Conservation (phyloP, 2,329 filamentous ascomycete species). For the Golovinomyces cichoracearum region DNA sequence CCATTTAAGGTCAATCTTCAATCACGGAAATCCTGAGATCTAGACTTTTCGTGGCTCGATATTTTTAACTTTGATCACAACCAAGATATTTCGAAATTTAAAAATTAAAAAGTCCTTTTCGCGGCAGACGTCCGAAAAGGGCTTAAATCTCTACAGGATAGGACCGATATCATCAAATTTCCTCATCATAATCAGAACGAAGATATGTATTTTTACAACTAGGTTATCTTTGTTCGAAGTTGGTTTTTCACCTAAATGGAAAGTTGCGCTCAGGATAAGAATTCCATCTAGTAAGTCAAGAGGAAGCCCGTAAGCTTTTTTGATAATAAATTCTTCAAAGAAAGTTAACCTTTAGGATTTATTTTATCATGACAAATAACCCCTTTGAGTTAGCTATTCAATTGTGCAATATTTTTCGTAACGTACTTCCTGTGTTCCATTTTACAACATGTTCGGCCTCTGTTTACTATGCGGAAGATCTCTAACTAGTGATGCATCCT, state of each 20-base stretch:
- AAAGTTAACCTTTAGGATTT: too few relatives aligned
- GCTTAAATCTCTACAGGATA: too few relatives aligned
- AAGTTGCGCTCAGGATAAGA: too few relatives aligned
- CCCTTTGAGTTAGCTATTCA: neutral
- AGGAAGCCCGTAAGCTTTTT: neutral
- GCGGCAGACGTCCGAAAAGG: too few relatives aligned
- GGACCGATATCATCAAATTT: too few relatives aligned
- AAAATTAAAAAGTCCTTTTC: too few relatives aligned
- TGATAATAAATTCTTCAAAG: neutral
- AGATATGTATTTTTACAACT: too few relatives aligned
- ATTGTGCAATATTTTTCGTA: neutral
- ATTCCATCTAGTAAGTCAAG: neutral
- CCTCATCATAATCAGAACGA: too few relatives aligned
- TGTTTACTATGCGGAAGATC: neutral
- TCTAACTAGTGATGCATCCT: neutral
- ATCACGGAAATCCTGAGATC: neutral
- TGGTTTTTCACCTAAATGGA: neutral
- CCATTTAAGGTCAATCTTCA: neutral
- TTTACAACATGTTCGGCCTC: neutral
- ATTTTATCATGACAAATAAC: too few relatives aligned
- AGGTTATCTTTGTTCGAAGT: neutral
- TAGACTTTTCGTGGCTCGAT: too few relatives aligned
- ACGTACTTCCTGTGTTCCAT: neutral
- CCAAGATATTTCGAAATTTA: too few relatives aligned
- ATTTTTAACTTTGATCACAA: too few relatives aligned